Conservation (phyloP, 768 basidiomycete genomes). For the Suillus sp. region DNA sequence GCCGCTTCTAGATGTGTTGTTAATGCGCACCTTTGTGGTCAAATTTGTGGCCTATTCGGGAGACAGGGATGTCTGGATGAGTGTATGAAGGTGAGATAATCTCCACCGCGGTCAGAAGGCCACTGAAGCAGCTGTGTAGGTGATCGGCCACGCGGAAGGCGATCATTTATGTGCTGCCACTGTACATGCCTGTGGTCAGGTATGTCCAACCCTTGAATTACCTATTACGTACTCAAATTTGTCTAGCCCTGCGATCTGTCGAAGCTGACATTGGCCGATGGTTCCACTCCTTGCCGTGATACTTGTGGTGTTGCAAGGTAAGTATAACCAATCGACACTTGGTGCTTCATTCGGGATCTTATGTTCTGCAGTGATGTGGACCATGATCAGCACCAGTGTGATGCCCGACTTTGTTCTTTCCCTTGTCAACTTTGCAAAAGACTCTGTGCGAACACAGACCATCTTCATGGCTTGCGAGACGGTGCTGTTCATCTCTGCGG, state of each 20-base stretch:
- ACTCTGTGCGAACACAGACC: conserved; percentile 47
- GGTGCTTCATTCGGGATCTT: neutral
- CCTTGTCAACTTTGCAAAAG: conserved; percentile 57
- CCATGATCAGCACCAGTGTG: conserved; percentile 53
- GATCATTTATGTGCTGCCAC: conserved; percentile 56
- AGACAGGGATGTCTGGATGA: conserved; percentile 52
- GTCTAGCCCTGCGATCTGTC: conserved; percentile 45
- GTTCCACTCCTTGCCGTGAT: conserved; percentile 41
- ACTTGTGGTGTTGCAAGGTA: conserved; percentile 49
- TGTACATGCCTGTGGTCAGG: conserved; percentile 58
- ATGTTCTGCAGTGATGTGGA: conserved; percentile 39
- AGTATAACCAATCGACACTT: neutral
- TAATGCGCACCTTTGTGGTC: conserved; percentile 55
- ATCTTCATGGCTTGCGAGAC: conserved; percentile 52
- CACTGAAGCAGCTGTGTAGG: conserved; percentile 32
- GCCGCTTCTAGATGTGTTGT: conserved; percentile 47
- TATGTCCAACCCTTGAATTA: conserved; percentile 14
- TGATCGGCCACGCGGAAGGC: conserved; percentile 47
- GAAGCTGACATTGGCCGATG: conserved; percentile 30
- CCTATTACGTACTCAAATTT: neutral
- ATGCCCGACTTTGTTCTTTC: conserved; percentile 53
- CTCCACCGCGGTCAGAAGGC: neutral
- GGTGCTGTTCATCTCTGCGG: conserved; percentile 56
- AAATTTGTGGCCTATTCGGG: conserved; percentile 46
- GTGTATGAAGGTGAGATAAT: conserved; percentile 49